phyloP scores from a whole-genome alignment of 768 basidiomycete species.

The Xerocomus potaroensis region DNA sequence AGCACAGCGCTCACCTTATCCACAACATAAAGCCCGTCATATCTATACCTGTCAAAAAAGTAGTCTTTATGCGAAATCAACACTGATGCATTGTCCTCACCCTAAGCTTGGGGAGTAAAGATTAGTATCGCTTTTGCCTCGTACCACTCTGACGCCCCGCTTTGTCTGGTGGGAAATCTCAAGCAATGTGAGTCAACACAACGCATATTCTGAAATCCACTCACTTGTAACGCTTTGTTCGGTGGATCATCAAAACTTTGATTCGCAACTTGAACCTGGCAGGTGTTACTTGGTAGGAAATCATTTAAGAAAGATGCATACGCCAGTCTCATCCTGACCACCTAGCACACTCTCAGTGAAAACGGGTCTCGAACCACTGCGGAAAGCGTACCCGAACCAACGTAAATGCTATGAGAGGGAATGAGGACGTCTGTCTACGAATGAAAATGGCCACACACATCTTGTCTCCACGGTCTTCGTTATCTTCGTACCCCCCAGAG shows the following conservation, averaged over 20 bases:
- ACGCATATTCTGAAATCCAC: background rate
- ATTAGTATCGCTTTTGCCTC: conserved; percentile 24
- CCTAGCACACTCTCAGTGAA: conserved; percentile 9
- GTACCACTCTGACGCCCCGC: conserved; percentile 36
- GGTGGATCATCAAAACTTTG: conserved; percentile 21
- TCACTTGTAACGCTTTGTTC: conserved; percentile 22
- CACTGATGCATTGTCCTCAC: conserved; percentile 11
- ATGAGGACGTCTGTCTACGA: conserved; percentile 2
- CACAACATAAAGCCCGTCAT: conserved; percentile 31
- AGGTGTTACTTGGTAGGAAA: background rate
- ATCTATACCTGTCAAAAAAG: conserved; percentile 24
- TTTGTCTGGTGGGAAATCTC: conserved; percentile 29
- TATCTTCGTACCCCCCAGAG: conserved; percentile 40
- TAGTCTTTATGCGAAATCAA: background rate
- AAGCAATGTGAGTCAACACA: background rate
- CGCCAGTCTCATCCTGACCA: conserved; percentile 18
- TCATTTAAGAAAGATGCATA: conserved; percentile 3
- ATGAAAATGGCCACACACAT: conserved; percentile 29
- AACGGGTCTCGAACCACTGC: background rate
- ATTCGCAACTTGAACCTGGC: conserved; percentile 21
- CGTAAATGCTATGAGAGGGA: conserved; percentile 27
- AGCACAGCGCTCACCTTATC: conserved; percentile 13
- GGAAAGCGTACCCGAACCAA: conserved; percentile 27
- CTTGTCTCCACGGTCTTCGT: conserved; percentile 33
- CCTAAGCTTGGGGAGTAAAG: conserved; percentile 20